Evolutionary conservation across 2,329 filamentous ascomycete species (phyloP), one percentile per base, ranked within the genome.

Genomic region (Sporothrix curviconia): DNA sequence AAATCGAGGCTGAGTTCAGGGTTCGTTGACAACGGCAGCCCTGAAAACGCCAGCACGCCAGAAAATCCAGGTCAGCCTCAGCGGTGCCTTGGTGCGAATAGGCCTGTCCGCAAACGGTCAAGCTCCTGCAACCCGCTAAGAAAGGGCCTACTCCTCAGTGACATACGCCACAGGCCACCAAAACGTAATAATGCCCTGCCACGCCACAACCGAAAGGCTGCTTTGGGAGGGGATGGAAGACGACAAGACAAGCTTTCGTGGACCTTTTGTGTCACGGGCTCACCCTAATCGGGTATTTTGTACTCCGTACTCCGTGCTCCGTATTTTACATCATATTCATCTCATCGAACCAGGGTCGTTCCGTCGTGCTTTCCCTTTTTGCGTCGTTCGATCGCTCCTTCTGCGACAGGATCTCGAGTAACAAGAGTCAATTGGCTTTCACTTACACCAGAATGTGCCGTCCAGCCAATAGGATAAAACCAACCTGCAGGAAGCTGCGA

Each of bases 311-410:
- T n/a, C n/a, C n/a, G n/a, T n/a, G n/a, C n/a, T n/a, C n/a, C n/a
- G n/a, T n/a, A n/a, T n/a, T n/a, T n/a, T n/a, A n/a, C n/a, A n/a
- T n/a, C n/a, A n/a, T n/a, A n/a, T n/a, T n/a, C n/a, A n/a, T n/a
- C n/a, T n/a, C n/a, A n/a, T n/a, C n/a, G n/a, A n/a, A 12, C 36
- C 37, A 30, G 8, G 36, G 47, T 36, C 42, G 34, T 37, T 37
- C n/a, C n/a, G 34, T 14, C 14, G 47, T 12, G 15, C 19, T 34
- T 50, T 36, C 19, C 17, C 46, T 50, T 19, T 14, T 34, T 11
- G 14, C 47, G 47, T 50, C 32, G 47, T 50, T 50, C 47, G 47
- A 50, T 50, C 47, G 47, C 47, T 37, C 14, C 47, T 50, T 36
- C 32, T 50, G 12, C 25, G 47, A 37, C 47, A 50, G 15, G 46